These are phyloP conservation scores for Phialocephala sp. DNA, from an alignment of 2,329 filamentous ascomycete species.

Conservation along the genomic window DNA sequence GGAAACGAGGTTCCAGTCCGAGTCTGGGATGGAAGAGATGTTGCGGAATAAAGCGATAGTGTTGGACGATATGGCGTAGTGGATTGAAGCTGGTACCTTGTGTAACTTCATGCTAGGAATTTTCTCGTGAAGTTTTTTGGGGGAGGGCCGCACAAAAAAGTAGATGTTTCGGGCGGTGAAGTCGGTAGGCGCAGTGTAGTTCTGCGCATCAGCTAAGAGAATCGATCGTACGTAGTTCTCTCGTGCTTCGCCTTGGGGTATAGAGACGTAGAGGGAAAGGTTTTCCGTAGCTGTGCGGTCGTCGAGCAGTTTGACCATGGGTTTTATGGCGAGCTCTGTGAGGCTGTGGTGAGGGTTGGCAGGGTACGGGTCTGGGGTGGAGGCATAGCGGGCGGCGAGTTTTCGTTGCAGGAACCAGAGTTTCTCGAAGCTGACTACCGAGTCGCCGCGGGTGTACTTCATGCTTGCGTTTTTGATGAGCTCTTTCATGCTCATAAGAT, in stretches of 20 bases:
- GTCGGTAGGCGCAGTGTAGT: constrained; percentile 59
- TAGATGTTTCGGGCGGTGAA: constrained; percentile 62
- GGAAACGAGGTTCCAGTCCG: constrained; percentile 14
- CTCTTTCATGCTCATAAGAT: constrained; percentile 73
- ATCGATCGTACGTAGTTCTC: constrained; percentile 55
- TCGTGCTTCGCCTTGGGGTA: constrained; percentile 44
- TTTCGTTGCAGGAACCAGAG: constrained; percentile 78
- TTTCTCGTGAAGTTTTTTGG: constrained; percentile 27
- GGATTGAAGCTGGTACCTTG: constrained; percentile 21
- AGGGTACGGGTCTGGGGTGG: constrained; percentile 15
- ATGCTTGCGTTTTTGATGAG: constrained; percentile 78
- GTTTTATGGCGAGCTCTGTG: constrained; percentile 37
- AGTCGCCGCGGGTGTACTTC: constrained; percentile 90
- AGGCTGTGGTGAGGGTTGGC: constrained; percentile 35
- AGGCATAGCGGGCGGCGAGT: constrained; percentile 51
- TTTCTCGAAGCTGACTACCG: constrained; percentile 81
- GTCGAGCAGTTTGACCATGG: constrained; percentile 35
- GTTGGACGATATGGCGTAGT: neutral
- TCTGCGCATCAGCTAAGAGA: constrained; percentile 59
- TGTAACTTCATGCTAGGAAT: constrained; percentile 30
- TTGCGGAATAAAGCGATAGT: constrained; percentile 23
- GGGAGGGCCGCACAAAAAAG: constrained; percentile 56
- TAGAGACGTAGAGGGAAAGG: constrained; percentile 28
- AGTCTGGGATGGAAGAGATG: constrained; percentile 21
- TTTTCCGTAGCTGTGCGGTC: constrained; percentile 4